Conservation (phyloP, 805 yeast genomes). For the Maudiozyma bulderi region DNA sequence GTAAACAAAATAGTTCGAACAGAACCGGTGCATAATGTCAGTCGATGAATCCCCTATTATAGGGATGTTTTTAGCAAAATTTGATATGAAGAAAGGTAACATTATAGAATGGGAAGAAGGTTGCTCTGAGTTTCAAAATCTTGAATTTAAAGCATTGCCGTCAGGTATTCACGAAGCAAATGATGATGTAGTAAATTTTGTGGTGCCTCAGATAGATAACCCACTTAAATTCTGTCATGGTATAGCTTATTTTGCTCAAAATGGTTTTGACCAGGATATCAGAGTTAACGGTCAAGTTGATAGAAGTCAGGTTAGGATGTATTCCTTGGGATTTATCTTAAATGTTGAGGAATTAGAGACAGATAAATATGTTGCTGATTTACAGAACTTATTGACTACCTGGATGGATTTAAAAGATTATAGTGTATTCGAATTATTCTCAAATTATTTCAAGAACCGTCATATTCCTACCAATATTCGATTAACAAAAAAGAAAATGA, state of each 20-base stretch:
- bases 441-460: conserved; percentile 4
- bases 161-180: conserved; percentile 51
- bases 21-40: neutral
- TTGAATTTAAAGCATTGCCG: conserved; percentile 60
- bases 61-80: conserved; percentile 23
- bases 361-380: conserved; percentile 13
- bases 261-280: conserved; percentile 23
- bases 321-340: conserved; percentile 51
- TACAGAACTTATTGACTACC: conserved; percentile 13
- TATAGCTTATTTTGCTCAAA: conserved; percentile 42
- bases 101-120: conserved; percentile 18
- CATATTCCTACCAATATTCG: neutral
- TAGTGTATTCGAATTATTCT: conserved; percentile 5
- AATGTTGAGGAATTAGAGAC: conserved; percentile 6
- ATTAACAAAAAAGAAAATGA: neutral
- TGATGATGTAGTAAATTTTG: conserved; percentile 48
- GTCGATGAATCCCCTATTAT: neutral
- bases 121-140: conserved; percentile 27
- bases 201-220: conserved; percentile 23
- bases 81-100: conserved; percentile 28
- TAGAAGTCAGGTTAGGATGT: conserved; percentile 45
- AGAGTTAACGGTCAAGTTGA: conserved; percentile 23
- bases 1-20: too few species aligned
- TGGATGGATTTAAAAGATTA: conserved; percentile 13
- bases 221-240: conserved; percentile 32